A percentile compares a stretch with the other conserved stretches of the same genome.
These are phyloP conservation scores for Aspergillus ostianus DNA, from an alignment of 495 filamentous ascomycete species.

Conservation along the genomic window DNA sequence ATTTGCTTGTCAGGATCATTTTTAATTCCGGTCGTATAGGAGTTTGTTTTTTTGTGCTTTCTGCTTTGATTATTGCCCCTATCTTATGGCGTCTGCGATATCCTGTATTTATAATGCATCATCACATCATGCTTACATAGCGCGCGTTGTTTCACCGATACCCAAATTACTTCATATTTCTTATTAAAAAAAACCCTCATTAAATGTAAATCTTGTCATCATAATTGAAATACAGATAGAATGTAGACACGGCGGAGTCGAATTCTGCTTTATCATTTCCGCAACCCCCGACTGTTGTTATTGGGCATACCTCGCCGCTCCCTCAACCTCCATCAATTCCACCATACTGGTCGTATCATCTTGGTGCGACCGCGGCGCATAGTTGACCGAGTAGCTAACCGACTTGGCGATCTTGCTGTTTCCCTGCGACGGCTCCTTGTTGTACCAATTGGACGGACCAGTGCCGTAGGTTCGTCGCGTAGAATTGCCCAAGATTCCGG, in stretches of 20 bases:
- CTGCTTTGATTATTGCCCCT: no score
- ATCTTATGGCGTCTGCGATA: no score
- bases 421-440: neutral
- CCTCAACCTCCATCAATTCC: constrained; percentile 45
- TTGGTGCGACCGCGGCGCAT: constrained; percentile 1
- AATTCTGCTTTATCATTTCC: no score
- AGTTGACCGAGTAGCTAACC: constrained; percentile 17
- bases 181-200: neutral
- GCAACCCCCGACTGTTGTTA: neutral
- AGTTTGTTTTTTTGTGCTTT: no score
- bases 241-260: no score
- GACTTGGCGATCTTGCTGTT: constrained; percentile 18
- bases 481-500: constrained; percentile 9
- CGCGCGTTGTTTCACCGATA: neutral
- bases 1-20: neutral
- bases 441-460: constrained; percentile 1
- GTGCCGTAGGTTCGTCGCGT: neutral
- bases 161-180: neutral
- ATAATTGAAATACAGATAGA: neutral
- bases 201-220: neutral
- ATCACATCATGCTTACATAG: neutral
- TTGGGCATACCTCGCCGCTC: neutral
- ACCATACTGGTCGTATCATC: constrained; percentile 8
- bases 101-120: neutral
- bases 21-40: no score